Evolutionary conservation across 108 stramenopile genomes (phyloP), one percentile per base, ranked within the genome.

Genomic region (Skeletonema menzelii): DNA sequence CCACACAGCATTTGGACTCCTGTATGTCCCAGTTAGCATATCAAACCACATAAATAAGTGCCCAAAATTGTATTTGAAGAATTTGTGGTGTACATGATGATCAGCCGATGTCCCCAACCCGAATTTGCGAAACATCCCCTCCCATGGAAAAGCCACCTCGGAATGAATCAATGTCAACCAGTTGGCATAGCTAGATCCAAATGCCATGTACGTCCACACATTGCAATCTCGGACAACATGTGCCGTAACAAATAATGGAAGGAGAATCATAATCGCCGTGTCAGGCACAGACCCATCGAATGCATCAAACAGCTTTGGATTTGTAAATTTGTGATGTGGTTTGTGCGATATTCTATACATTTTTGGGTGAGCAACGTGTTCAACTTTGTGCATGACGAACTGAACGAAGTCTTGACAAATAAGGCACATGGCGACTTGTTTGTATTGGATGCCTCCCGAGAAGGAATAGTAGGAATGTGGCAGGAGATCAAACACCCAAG

Each of bases 31-130:
- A 19, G 73, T 64, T 2, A 92, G 35, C 75, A 72, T 67, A 88
- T 98, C 97, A 74, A 88, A 96, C 93, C 94, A 95, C 88, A 95
- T 93, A 84, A 97, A 96, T 65, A 95, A 86, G 82, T 98, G 97
- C 24, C 97, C 96, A 73, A 86, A 97, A 77, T 98, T 98, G 72
- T 85, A 96, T 65, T 89, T 91, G 90, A 96, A 98, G 71, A 96
- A 79, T 62, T 88, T 92, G 74, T 98, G 97, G 82, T 98, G 97
- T n/a, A 96, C 94, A 73, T 95, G 94, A 86, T 98, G 97, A 80
- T 97, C 94, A 8, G 86, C 93, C 8, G 93, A 82, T 27, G 96
- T 97, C 1, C 96, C 96, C 46, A 97, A 84, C 11, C 94, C 95
- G 27, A 95, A 42, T 5, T 5, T 27, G 4, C 88, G 88, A 80